Evolutionary conservation across 2,329 filamentous ascomycete species (phyloP), one percentile per base, ranked within the genome.

Genomic region (Ophiostoma tasmaniense): DNA sequence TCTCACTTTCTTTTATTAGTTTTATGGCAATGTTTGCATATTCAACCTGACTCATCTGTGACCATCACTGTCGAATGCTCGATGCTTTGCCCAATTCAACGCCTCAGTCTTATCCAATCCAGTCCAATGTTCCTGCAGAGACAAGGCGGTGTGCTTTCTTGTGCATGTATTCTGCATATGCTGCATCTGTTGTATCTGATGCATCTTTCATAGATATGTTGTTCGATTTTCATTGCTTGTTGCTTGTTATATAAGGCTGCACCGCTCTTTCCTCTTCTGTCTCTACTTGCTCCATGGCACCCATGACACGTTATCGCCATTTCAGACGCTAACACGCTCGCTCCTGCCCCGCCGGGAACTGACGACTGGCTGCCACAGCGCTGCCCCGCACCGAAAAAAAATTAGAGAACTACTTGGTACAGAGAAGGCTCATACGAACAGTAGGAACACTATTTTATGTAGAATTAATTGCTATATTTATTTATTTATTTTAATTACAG

Each of bases 371-470:
- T 55, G 13, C 59, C 67, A 45, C 33, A 11, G 50, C 50, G 45
- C 45, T 66, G 67, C 67, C 67, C 67, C 67, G 67, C 67, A 68
- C 67, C 67, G 61, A 45, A 69, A 68, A 68, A 68, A 68, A 61
- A 65, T 66, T 45, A 35, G 14, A 45, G 11, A 17, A 25, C 33
- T 33, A 33, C n/a, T n/a, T n/a, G n/a, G n/a, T n/a, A n/a, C 33
- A 33, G 33, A 33, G 33, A 33, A 33, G 8, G 33, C 33, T 22
- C 22, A 14, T 55, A 25, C 50, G 50, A 25, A 11, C 22, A 22
- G 7, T 55, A 55, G n/a, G 22, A 28, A 55, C n/a, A 13, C 3
- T 55, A 25, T 55, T 55, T 14, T 55, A 55, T 33, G 33, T 33
- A 33, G 33, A 33, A 33, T 33, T 33, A 20, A 6, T 22, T 13